Percentiles rank a stretch among this genome's conserved stretches.
These are phyloP conservation scores for Diaporthe sp. DNA, from an alignment of 2,329 filamentous ascomycete species.

Conservation along the genomic window DNA sequence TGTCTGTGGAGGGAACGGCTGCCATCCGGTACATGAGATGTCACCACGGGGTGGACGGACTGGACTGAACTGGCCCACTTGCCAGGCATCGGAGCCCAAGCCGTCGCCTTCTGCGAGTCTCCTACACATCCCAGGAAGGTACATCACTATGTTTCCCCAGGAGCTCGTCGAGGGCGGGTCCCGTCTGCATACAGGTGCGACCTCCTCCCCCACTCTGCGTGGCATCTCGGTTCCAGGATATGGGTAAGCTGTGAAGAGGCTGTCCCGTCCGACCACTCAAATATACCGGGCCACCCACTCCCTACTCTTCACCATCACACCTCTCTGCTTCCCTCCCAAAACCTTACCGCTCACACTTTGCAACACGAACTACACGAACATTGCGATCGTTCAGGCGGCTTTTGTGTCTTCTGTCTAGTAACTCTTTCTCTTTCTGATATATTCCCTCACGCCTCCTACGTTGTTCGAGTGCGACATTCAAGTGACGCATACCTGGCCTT, in stretches of 20 bases:
- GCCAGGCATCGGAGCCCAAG: conserved; percentile 5
- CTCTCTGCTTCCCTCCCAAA: neutral
- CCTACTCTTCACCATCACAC: neutral
- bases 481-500: neutral
- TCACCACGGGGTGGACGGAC: neutral
- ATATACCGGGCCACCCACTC: neutral
- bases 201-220: conserved; percentile 1
- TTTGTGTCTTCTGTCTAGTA: neutral
- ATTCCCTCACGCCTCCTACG: neutral
- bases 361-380: neutral
- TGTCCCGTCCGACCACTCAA: neutral
- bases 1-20: neutral
- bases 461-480: neutral
- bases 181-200: neutral
- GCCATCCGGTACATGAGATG: neutral
- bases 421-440: neutral
- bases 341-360: neutral
- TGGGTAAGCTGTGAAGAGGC: neutral
- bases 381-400: neutral
- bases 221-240: neutral
- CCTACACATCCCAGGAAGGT: neutral
- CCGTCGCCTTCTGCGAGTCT: neutral
- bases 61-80: neutral
- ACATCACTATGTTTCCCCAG: neutral
- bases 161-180: neutral